Percentiles rank a stretch among this genome's conserved stretches.
Evolutionary conservation across 2,329 filamentous ascomycete genomes (phyloP).

Genomic region (Paracoccidioides lutzii): DNA sequence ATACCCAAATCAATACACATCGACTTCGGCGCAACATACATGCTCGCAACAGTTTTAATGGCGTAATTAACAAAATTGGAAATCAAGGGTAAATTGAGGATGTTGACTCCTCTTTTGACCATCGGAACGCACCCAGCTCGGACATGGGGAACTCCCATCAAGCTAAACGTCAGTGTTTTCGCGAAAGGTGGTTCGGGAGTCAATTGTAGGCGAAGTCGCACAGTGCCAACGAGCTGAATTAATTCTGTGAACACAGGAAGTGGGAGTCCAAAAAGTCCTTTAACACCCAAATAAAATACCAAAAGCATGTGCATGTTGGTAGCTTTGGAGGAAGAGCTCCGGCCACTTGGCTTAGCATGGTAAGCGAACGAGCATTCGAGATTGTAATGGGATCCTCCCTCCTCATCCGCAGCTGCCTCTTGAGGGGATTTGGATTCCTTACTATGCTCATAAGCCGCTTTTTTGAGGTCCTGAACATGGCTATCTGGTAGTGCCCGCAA

Average conservation of each 20-base stretch:
- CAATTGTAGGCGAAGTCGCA: slow-evolving; percentile 69
- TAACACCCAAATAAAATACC: slow-evolving; percentile 83
- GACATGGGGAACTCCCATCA: slow-evolving; percentile 88
- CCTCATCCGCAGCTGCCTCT: slow-evolving; percentile 76
- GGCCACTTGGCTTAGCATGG: slow-evolving; percentile 63
- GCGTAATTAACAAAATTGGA: slow-evolving; percentile 96
- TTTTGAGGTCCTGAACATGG: slow-evolving; percentile 69
- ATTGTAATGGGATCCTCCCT: slow-evolving; percentile 87
- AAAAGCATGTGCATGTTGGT: slow-evolving; percentile 96
- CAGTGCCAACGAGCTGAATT: slow-evolving; percentile 78
- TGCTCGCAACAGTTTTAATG: slow-evolving; percentile 69
- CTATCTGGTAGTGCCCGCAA: slow-evolving; percentile 72
- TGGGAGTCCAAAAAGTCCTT: slow-evolving; percentile 77
- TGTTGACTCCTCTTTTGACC: slow-evolving; percentile 79
- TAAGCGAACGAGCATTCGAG: slow-evolving; percentile 84
- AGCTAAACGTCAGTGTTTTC: slow-evolving; percentile 80
- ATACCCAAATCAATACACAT: slow-evolving; percentile 85
- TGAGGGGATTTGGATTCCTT: slow-evolving; percentile 71
- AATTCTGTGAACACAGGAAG: slow-evolving; percentile 82
- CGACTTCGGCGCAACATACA: slow-evolving; percentile 91
- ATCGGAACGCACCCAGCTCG: slow-evolving; percentile 83
- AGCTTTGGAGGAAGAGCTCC: slow-evolving; percentile 63
- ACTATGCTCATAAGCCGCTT: slow-evolving; percentile 66
- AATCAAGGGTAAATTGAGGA: slow-evolving; percentile 82
- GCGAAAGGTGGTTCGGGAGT: slow-evolving; percentile 84